Evolutionary conservation across 2,329 filamentous ascomycete genomes (phyloP), one percentile per base, ranked within the genome.

Genomic region (Fusarium albidum): DNA sequence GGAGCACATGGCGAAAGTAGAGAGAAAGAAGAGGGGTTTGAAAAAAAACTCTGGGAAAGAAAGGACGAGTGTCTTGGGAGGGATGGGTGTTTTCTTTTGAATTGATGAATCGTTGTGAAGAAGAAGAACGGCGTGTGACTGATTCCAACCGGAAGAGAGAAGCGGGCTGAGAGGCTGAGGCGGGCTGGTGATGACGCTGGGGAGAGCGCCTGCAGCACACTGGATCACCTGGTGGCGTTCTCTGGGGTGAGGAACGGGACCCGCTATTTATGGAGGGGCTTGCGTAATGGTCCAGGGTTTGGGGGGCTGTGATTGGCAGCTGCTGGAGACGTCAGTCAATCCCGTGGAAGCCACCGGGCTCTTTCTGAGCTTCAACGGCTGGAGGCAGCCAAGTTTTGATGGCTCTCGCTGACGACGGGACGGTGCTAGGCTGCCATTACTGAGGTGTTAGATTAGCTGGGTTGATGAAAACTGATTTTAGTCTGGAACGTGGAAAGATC

Each of bases 1-100:
- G 49, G 79, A 72, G 72, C 84, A 87, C 84, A 87, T 87, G 42
- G 54, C 59, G 44, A 42, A 17, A 38, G 12, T 44, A 47, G 35
- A 44, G 33, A 12, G 28, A 29, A 35, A 5, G 26, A 18, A 17
- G 29, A 12, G 9, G 29, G 15, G 43, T n/a, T 25, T 35, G 15
- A 26, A 25, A 10, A 14, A 10, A 7, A 33, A 45, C 17, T n/a
- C 17, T 28, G 32, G 52, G 21, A 15, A 27, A 33, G 21, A 21
- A 25, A 8, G 10, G 15, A n/a, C 12, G 7, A 21, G 5, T 21
- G 5, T 21, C 21, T 21, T 21, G 7, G 21, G 21, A 21, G 21
- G 21, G 21, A 7, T 21, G 7, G n/a, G 21, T 21, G 21, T 21
- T 21, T 7, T n/a, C 5, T 48, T 38, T 41, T 34, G 32, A 32